phyloP scores from a whole-genome alignment of 2,329 filamentous ascomycete species.

The Dryadomyces quercus-mongolicae region DNA sequence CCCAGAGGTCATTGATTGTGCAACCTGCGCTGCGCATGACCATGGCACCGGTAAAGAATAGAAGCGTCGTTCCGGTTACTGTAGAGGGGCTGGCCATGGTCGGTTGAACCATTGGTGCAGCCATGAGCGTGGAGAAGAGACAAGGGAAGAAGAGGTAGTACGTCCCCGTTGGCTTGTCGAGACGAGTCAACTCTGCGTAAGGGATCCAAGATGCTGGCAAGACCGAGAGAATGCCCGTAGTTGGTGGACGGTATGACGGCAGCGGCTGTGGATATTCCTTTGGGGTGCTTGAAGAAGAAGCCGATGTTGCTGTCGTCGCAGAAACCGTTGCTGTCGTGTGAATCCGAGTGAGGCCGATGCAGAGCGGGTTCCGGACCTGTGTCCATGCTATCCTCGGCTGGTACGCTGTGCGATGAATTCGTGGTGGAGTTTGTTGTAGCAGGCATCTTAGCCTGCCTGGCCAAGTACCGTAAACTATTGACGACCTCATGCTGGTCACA shows the following conservation, averaged over 20 bases:
- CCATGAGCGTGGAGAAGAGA: conserved; percentile 71
- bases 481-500: too few species aligned
- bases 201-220: conserved; percentile 62
- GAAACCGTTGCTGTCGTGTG: neutral
- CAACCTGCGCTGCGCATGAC: conserved; percentile 84
- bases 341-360: neutral
- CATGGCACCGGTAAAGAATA: conserved; percentile 66
- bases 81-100: conserved; percentile 42
- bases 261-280: conserved; percentile 7
- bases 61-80: conserved; percentile 49
- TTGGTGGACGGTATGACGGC: conserved; percentile 51
- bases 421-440: too few species aligned
- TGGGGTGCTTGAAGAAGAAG: conserved; percentile 4
- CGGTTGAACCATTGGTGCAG: conserved; percentile 55
- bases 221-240: conserved; percentile 54
- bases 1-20: conserved; percentile 85
- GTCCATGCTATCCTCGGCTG: too few species aligned
- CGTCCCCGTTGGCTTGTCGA: conserved; percentile 71
- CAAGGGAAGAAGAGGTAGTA: conserved; percentile 82
- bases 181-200: conserved; percentile 69
- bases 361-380: too few species aligned
- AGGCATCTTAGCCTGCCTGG: too few species aligned
- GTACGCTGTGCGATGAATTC: too few species aligned
- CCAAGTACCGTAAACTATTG: too few species aligned
- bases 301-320: conserved; percentile 9